Base-by-base conservation (phyloP, 2,329 filamentous ascomycete genomes). In the Rhinocladiella similis region DNA sequence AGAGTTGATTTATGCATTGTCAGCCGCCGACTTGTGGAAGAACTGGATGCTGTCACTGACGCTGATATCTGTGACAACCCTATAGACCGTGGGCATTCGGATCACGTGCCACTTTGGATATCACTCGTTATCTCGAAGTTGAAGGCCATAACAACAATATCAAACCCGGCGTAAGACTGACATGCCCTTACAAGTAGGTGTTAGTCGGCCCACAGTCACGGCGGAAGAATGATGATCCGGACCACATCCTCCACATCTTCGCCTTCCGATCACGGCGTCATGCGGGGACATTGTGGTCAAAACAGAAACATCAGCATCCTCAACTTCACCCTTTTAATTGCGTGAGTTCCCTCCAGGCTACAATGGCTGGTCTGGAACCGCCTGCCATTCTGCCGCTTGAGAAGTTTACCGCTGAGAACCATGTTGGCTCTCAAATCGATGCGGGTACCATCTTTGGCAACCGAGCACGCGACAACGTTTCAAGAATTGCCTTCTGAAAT, bases 91-190 rank as follows among this genome's bases (percentile, higher is more conserved):
- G 79, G 78, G 1, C 72, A 75, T 1, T 82, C 80, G 65, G 80
- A 83, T 67, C 80, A 83, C 69, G 78, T 80, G 14, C 80, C 80
- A 0, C 64, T 84, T 5, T 80, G 73, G 72, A 73, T 76, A 16
- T 68, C 69, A 38, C 47, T 72, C 39, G 47, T 57, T 33, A 14
- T 59, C 2, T 19, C 42, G 14, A 59, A 54, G 35, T 14, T 57
- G 29, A 25, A n/a, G 10, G 19, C 9, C 13, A 16, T 33, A 22
- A 20, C n/a, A 42, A 36, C 54, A 42, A 6, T 9, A 35, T 27
- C 25, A 27, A 27, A 27, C 25, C 20, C 42, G 19, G 42, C 18
- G 10, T 27, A 9, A 46, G 43, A 41, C 20, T 50, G 47, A 50
- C 35, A 19, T 12, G 7, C 29, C 6, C 7, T 3, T 9, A 10